Percentiles rank a stretch among this genome's conserved stretches.
These are phyloP conservation scores for Fusarium tuaranense DNA, from an alignment of 2,329 filamentous ascomycete species.

Conservation along the genomic window DNA sequence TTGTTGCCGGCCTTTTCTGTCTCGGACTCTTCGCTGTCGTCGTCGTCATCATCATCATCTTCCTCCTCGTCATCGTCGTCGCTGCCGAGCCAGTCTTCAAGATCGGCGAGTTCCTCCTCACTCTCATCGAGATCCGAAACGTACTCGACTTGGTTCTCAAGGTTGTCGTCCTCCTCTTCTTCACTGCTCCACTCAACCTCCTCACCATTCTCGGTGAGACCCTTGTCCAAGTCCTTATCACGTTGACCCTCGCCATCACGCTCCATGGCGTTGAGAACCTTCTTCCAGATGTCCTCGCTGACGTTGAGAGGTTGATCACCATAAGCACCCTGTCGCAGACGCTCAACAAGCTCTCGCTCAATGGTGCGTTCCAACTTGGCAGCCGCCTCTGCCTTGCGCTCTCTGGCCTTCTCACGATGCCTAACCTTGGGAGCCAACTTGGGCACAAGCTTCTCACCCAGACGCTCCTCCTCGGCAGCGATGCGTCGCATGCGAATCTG, in stretches of 20 bases:
- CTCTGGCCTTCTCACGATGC: conserved; percentile 79
- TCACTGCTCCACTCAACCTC: conserved; percentile 75
- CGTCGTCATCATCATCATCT: conserved; percentile 69
- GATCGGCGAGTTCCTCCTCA: conserved; percentile 80
- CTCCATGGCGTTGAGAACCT: conserved; percentile 92
- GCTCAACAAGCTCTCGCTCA: conserved; percentile 92
- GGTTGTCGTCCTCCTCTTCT: conserved; percentile 75
- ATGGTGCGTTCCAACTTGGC: conserved; percentile 97
- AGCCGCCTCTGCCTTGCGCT: conserved; percentile 81
- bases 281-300: conserved; percentile 96
- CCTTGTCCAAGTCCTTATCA: conserved; percentile 90
- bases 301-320: conserved; percentile 95
- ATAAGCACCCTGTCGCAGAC: conserved; percentile 91
- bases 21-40: conserved; percentile 69
- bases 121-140: conserved; percentile 91
- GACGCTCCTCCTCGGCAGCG: conserved; percentile 87
- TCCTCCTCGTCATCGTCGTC: conserved; percentile 70
- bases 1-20: conserved; percentile 67
- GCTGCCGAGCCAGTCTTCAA: conserved; percentile 93
- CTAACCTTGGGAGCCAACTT: conserved; percentile 92
- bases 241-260: conserved; percentile 83
- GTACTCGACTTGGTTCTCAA: conserved; percentile 87
- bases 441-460: conserved; percentile 89
- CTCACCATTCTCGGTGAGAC: conserved; percentile 82
- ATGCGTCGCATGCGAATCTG: conserved; percentile 83